Conservation (phyloP, 106 monocot species). For the Agapanthus africanus region DNA sequence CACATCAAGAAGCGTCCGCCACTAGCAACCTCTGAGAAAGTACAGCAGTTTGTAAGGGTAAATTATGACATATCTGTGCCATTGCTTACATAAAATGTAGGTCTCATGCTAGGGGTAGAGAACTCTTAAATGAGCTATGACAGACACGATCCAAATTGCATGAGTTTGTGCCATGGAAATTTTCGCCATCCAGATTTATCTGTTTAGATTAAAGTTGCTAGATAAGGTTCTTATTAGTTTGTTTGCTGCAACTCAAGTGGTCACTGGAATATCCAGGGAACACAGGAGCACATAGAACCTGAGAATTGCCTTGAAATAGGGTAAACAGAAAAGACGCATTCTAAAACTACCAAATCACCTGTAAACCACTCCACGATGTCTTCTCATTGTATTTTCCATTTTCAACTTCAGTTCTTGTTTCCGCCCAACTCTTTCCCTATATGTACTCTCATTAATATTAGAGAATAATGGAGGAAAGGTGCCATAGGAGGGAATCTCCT, state of each 20-base stretch:
- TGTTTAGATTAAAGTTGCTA: too few species aligned
- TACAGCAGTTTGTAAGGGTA: conserved; percentile 94
- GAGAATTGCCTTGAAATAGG: not conserved
- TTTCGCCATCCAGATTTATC: too few species aligned
- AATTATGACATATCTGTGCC: conserved; percentile 9
- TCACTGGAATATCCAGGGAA: too few species aligned
- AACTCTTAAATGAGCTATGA: not conserved
- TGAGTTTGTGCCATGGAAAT: not conserved
- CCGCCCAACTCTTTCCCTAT: not conserved
- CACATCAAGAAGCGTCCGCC: conserved; percentile 99
- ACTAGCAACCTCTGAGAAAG: conserved; percentile 90
- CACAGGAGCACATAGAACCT: not conserved
- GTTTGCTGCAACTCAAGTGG: too few species aligned
- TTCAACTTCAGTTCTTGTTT: not conserved
- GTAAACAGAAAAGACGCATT: not conserved
- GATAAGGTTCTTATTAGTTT: too few species aligned
- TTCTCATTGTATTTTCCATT: not conserved
- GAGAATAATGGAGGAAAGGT: too few species aligned
- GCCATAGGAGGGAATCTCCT: too few species aligned
- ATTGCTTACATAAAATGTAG: not conserved
- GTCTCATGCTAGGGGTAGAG: not conserved
- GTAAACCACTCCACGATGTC: not conserved
- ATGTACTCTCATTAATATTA: not conserved
- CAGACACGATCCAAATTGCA: not conserved
- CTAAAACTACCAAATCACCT: not conserved